These are phyloP conservation scores for Saccharomycopsis crataegensis DNA, from an alignment of 1,139 yeast species.

Conservation along the genomic window DNA sequence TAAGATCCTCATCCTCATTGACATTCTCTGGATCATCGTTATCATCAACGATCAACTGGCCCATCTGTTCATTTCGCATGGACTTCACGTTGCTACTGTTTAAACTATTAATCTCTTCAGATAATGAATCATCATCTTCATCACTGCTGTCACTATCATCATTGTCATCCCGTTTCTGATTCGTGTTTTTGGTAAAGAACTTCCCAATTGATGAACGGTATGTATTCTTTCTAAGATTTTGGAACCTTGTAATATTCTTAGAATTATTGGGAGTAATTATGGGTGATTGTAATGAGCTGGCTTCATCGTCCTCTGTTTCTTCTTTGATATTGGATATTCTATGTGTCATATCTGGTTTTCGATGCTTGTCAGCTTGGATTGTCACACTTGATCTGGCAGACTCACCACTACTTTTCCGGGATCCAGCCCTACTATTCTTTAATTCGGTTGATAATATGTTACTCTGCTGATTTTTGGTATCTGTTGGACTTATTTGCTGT, in stretches of 20 bases:
- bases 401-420: slow-evolving; percentile 4
- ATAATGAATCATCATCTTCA: slow-evolving; percentile 1
- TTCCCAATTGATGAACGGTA: slow-evolving; percentile 19
- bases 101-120: background rate
- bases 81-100: background rate
- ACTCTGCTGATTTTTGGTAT: too few relatives aligned
- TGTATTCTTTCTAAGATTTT: slow-evolving; percentile 11
- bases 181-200: slow-evolving; percentile 13
- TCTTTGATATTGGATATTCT: slow-evolving; percentile 17
- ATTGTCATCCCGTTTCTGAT: slow-evolving; percentile 2
- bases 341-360: slow-evolving; percentile 5
- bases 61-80: background rate
- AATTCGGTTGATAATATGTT: too few relatives aligned
- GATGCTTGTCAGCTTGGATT: background rate
- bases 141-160: slow-evolving; percentile 16
- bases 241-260: slow-evolving; percentile 10
- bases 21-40: slow-evolving; percentile 8
- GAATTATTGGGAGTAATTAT: background rate
- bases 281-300: background rate
- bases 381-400: background rate
- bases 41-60: slow-evolving; percentile 15
- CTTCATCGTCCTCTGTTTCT: slow-evolving; percentile 10
- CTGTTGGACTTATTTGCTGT: too few relatives aligned
- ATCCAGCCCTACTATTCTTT: background rate
- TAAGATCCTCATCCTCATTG: slow-evolving; percentile 10